These are phyloP conservation scores for Pholiota conissans DNA, from an alignment of 768 basidiomycete genomes.

Conservation along the genomic window DNA sequence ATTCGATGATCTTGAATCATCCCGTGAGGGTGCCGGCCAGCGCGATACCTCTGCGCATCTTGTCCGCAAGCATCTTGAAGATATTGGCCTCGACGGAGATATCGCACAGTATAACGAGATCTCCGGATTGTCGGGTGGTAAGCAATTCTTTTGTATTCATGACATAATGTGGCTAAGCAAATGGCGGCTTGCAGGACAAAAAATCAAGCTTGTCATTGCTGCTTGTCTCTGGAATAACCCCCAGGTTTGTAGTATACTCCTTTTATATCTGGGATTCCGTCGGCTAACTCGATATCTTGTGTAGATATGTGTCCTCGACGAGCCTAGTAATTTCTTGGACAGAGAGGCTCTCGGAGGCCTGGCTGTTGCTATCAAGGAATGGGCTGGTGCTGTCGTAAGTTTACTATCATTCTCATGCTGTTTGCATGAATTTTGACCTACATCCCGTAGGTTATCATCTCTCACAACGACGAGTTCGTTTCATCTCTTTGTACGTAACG, in stretches of 20 bases:
- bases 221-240: conserved; percentile 97
- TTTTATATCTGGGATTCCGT: background rate
- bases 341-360: conserved; percentile 94
- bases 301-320: conserved; percentile 77
- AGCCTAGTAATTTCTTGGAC: conserved; percentile 97
- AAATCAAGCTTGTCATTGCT: conserved; percentile 94
- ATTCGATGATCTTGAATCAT: conserved; percentile 96
- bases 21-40: conserved; percentile 90
- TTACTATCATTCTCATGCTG: conserved; percentile 8
- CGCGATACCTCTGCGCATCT: conserved; percentile 81
- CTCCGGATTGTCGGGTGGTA: conserved; percentile 89
- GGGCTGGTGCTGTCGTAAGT: conserved; percentile 87
- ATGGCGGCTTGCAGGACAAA: conserved; percentile 61
- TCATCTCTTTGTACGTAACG: conserved; percentile 68
- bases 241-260: conserved; percentile 50
- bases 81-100: conserved; percentile 95
- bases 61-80: conserved; percentile 91
- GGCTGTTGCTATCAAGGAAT: conserved; percentile 92
- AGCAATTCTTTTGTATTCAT: conserved; percentile 19
- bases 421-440: conserved; percentile 18
- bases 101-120: conserved; percentile 99
- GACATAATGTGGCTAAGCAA: conserved; percentile 9
- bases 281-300: background rate
- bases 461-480: conserved; percentile 91
- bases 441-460: conserved; percentile 79